Evolutionary conservation across 2,329 filamentous ascomycete genomes (phyloP), one percentile per base, ranked within the genome.

Genomic region (Fusarium palustre): DNA sequence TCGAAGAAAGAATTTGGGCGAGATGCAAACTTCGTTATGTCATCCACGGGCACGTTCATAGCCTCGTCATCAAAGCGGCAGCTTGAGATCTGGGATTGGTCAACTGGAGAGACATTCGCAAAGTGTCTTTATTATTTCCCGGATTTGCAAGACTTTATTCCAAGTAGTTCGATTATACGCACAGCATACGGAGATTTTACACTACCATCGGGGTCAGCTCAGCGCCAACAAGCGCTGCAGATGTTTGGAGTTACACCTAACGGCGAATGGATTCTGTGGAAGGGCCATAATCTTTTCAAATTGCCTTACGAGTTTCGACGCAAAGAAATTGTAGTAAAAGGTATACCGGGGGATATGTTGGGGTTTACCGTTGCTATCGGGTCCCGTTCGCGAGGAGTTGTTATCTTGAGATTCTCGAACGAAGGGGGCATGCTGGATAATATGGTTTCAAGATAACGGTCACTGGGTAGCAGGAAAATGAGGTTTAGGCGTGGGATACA

Each of bases 11-110:
- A 2, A 13, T 2, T 4, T 28, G 4, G 1, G 4, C 5, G 8
- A 18, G 7, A 1, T 6, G 0, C 13, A 20, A 6, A 2, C 0
- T 0, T 1, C 1, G 11, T n/a, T 1, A 2, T 25, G 16, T 24
- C 45, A 18, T 31, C 53, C 7, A 8, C 9, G 0, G 33, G 16
- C 10, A 11, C 20, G 1, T 13, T 50, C 13, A 16, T 25, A 18
- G 12, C 7, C 1, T 4, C 16, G 2, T 10, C 3, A 3, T n/a
- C 13, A 3, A 1, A 0, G 10, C 0, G 9, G 0, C 11, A 4
- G 16, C 3, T 49, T 0, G 1, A 5, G n/a, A 9, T 56, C 9
- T 25, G 16, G 33, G 3, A 56, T 24, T 50, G 33, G 54, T 6
- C 1, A 11, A 56, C 45, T 4, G 45, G 43, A 3, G 16, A 56